Conservation (phyloP, 2,329 filamentous ascomycete genomes). For the Cladophialophora carrionii region DNA sequence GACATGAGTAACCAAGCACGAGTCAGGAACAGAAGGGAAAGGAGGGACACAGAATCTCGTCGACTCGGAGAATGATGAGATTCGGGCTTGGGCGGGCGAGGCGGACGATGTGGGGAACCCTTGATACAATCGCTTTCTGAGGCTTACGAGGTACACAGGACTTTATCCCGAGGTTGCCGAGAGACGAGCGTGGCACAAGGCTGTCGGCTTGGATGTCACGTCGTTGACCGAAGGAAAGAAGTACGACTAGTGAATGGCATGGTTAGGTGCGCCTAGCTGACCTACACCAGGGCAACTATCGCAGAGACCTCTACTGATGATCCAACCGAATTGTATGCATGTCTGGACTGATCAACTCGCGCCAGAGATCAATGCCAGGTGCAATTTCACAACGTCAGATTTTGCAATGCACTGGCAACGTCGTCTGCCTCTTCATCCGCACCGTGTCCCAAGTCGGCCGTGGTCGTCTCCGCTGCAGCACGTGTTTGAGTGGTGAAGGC, state of each 20-base stretch:
- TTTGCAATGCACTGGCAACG: not conserved
- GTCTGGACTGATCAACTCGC: not conserved
- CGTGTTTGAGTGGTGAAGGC: not conserved
- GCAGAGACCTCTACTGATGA: not conserved
- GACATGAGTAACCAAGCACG: conserved; percentile 18
- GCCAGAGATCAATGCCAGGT: not conserved
- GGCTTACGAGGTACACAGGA: not conserved
- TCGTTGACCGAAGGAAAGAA: not conserved
- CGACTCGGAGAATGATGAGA: conserved; percentile 11
- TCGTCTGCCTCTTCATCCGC: not conserved
- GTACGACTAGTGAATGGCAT: not conserved
- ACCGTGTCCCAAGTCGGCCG: not conserved
- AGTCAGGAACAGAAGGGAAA: conserved; percentile 1
- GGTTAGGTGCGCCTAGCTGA: not conserved
- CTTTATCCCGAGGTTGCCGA: conserved; percentile 7
- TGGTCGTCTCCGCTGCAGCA: not conserved
- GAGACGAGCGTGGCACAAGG: not conserved
- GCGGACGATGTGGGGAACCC: not conserved
- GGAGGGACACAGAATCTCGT: conserved; percentile 5
- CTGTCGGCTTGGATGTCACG: not conserved
- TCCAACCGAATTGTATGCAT: not conserved
- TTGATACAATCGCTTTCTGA: not conserved
- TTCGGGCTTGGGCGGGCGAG: conserved; percentile 2
- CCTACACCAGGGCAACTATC: not conserved
- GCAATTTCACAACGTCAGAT: not conserved